phyloP scores from a whole-genome alignment of 495 filamentous ascomycete species.

The Daldinia vernicosa region DNA sequence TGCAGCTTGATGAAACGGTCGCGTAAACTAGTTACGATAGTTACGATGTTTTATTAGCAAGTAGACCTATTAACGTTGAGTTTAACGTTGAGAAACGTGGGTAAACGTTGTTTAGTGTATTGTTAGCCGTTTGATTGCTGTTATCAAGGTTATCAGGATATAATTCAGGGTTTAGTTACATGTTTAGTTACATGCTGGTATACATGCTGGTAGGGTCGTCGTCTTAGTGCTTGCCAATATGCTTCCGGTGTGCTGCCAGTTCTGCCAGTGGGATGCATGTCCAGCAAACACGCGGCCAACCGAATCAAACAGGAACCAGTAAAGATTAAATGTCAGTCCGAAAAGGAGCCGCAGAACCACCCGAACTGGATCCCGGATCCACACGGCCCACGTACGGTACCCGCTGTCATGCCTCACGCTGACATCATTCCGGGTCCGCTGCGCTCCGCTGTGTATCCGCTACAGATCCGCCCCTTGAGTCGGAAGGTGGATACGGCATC shows the following conservation, averaged over 20 bases:
- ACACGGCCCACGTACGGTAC: constrained; percentile 31
- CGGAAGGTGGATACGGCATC: constrained; percentile 20
- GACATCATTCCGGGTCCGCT: constrained; percentile 42
- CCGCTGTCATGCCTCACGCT: constrained; percentile 35
- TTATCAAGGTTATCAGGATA: constrained; percentile 2
- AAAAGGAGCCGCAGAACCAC: constrained; percentile 40
- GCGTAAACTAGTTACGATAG: constrained; percentile 18
- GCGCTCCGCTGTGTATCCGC: constrained; percentile 39
- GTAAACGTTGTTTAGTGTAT: not conserved
- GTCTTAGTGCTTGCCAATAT: not conserved
- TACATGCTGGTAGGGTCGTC: not conserved
- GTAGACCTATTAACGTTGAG: constrained; percentile 25
- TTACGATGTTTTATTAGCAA: constrained; percentile 2
- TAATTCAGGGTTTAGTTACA: not conserved
- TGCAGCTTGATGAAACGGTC: constrained; percentile 37
- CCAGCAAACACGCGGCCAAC: constrained; percentile 35
- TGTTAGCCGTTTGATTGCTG: constrained; percentile 18
- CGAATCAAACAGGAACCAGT: constrained; percentile 23
- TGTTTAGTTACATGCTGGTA: too few relatives aligned
- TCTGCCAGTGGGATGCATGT: constrained; percentile 17
- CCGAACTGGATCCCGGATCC: constrained; percentile 38
- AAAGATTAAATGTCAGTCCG: constrained; percentile 18
- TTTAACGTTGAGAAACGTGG: not conserved
- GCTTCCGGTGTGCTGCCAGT: not conserved
- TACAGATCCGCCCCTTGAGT: constrained; percentile 36